Percentiles rank a stretch among this genome's conserved stretches.
phyloP scores from a whole-genome alignment of 2,329 filamentous ascomycete genomes.

The Colletotrichum tabaci region DNA sequence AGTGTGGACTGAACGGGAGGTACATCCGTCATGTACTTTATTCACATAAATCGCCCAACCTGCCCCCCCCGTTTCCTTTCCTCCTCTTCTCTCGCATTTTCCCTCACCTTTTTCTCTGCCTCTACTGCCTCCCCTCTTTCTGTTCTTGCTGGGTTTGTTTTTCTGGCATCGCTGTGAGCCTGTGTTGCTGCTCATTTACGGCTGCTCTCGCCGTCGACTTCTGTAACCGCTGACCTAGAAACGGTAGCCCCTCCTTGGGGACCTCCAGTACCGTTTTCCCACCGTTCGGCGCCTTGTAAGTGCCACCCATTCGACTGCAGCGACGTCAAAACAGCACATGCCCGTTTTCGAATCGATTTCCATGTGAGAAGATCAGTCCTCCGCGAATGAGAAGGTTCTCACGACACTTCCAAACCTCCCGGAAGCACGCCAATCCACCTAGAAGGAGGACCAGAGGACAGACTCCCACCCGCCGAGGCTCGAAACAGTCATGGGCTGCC shows the following conservation, averaged over 20 bases:
- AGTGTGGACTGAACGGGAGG: slow-evolving; percentile 11
- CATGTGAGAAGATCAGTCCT: not conserved
- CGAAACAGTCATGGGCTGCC: slow-evolving; percentile 28
- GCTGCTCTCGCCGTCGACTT: not conserved
- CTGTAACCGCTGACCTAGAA: slow-evolving; percentile 17
- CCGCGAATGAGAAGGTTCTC: not conserved
- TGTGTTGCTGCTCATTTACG: slow-evolving; percentile 13
- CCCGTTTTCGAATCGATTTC: not conserved
- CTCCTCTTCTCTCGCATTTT: slow-evolving; percentile 29
- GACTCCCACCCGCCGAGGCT: slow-evolving; percentile 31
- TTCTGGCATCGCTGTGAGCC: not conserved
- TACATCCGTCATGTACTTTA: slow-evolving; percentile 29
- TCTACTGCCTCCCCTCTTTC: slow-evolving; percentile 32
- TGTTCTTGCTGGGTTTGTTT: slow-evolving; percentile 21
- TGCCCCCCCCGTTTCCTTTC: slow-evolving; percentile 38
- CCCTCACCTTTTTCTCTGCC: slow-evolving; percentile 30
- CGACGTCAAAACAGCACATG: not conserved
- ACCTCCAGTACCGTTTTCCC: slow-evolving; percentile 25
- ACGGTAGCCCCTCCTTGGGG: slow-evolving; percentile 16
- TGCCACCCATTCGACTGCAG: slow-evolving; percentile 3
- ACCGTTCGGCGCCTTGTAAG: slow-evolving; percentile 26
- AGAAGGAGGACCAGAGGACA: slow-evolving; percentile 11
- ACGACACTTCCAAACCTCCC: not conserved
- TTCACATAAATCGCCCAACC: slow-evolving; percentile 42
- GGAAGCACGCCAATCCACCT: not conserved